Percentiles rank a stretch among this genome's conserved stretches.
These are phyloP conservation scores for Diaporthe amygdali DNA, from an alignment of 2,329 filamentous ascomycete species.

Conservation along the genomic window DNA sequence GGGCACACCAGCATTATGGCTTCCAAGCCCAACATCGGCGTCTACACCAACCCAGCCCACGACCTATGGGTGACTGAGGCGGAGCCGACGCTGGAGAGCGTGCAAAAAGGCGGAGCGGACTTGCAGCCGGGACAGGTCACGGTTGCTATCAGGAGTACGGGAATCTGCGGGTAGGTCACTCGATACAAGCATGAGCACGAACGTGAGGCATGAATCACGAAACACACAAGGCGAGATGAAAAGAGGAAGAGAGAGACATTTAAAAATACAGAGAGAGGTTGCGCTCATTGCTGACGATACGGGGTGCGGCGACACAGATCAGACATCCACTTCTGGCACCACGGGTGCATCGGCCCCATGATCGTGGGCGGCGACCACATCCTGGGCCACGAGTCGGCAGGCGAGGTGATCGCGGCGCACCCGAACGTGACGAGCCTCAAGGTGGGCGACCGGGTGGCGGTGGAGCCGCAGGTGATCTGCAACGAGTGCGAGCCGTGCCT, in stretches of 20 bases:
- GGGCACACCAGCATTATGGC: slow-evolving; percentile 39
- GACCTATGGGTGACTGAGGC: slow-evolving; percentile 88
- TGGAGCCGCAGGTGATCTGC: slow-evolving; percentile 95
- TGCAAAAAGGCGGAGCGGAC: slow-evolving; percentile 68
- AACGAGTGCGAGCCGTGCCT: slow-evolving; percentile 88
- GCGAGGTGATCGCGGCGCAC: slow-evolving; percentile 81
- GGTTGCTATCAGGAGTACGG: slow-evolving; percentile 88
- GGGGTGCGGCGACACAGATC: slow-evolving; percentile 57
- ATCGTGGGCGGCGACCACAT: slow-evolving; percentile 88
- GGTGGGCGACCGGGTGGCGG: slow-evolving; percentile 87
- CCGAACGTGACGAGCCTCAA: slow-evolving; percentile 79
- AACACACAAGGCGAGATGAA: background rate
- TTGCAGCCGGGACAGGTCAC: slow-evolving; percentile 86
- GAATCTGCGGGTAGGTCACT: slow-evolving; percentile 83
- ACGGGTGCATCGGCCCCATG: slow-evolving; percentile 95
- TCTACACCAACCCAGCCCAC: slow-evolving; percentile 93
- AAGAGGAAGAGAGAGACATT: background rate
- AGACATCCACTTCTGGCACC: slow-evolving; percentile 97
- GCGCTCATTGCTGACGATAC: slow-evolving; percentile 8
- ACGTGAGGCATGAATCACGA: background rate
- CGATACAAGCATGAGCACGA: background rate
- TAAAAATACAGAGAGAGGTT: background rate
- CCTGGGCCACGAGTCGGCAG: slow-evolving; percentile 92
- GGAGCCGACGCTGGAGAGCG: slow-evolving; percentile 75
- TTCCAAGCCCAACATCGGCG: slow-evolving; percentile 87